phyloP scores from a whole-genome alignment of 345 rosid genomes.

The Salix exigua region DNA sequence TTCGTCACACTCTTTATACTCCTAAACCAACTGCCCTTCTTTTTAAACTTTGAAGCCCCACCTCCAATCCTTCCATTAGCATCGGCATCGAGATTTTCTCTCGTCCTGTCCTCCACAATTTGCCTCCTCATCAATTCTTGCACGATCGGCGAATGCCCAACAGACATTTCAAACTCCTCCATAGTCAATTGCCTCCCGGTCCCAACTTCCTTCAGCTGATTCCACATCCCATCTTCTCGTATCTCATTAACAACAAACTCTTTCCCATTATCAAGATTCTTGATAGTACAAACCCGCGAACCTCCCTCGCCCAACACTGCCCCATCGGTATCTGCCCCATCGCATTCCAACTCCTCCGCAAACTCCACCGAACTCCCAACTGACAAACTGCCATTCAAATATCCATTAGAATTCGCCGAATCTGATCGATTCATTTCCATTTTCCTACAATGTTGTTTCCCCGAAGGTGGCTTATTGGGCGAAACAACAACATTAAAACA shows the following conservation, averaged over 20 bases:
- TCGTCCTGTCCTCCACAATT: slow-evolving; percentile 66
- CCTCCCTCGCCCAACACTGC: not conserved
- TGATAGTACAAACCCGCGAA: slow-evolving; percentile 56
- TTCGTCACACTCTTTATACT: slow-evolving; percentile 70
- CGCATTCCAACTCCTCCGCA: slow-evolving; percentile 28
- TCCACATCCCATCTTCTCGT: slow-evolving; percentile 73
- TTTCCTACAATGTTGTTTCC: slow-evolving; percentile 21
- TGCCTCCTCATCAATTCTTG: slow-evolving; percentile 96
- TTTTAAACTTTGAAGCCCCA: slow-evolving; percentile 51
- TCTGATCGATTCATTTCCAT: slow-evolving; percentile 20
- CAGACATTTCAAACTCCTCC: slow-evolving; percentile 87
- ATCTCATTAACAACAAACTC: slow-evolving; percentile 86
- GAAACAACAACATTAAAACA: slow-evolving; percentile 6
- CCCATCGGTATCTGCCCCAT: slow-evolving; percentile 13
- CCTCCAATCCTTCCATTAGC: slow-evolving; percentile 31
- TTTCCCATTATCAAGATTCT: slow-evolving; percentile 84
- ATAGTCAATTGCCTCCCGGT: slow-evolving; percentile 85
- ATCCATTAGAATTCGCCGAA: slow-evolving; percentile 29
- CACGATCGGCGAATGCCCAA: slow-evolving; percentile 92
- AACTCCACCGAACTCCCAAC: slow-evolving; percentile 15
- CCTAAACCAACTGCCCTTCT: slow-evolving; percentile 78
- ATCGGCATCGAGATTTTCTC: slow-evolving; percentile 39
- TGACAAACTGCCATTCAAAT: slow-evolving; percentile 30
- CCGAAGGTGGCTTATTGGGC: slow-evolving; percentile 36
- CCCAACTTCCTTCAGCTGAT: slow-evolving; percentile 80